Evolutionary conservation across 2,329 filamentous ascomycete species (phyloP), one percentile per base, ranked within the genome.

Genomic region (Triangularia setosa): DNA sequence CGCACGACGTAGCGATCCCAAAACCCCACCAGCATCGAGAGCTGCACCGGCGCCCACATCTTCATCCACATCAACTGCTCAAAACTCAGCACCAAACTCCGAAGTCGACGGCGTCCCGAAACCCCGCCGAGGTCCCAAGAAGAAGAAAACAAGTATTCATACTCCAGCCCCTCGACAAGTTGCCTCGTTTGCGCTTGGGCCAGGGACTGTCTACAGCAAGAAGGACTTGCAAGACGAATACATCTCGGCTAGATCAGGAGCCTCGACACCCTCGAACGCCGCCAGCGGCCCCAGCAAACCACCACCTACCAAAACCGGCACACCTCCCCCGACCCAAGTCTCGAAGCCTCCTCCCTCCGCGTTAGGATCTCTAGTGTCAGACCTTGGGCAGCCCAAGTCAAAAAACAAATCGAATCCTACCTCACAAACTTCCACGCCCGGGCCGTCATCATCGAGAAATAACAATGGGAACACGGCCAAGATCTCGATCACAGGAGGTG

Each of bases 351-450:
- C 87, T 1, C 87, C 87, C 1, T 90, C 90, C 2, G 90, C 90
- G 9, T 83, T 88, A 0, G 94, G 94, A 0, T 88, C 89, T 16
- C 79, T 97, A 44, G 92, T 97, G 62, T 95, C 92, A 0, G 94
- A 98, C 67, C 80, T 84, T 6, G 67, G 67, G 28, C 79, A 74
- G 14, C 68, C 70, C 35, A 73, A 82, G 23, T 82, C 78, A 8
- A 88, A 83, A 48, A 81, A 77, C n/a, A 87, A 85, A 67, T 80
- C 83, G 24, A 85, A 77, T 7, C 79, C 84, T 0, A 74, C 69
- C 12, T 84, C 84, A 2, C 78, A 83, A n/a, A 81, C 79, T 30
- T 82, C 83, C 1, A 86, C 82, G 0, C 81, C 74, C 44, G 83
- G 75, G 64, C 78, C 84, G 1, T 84, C 87, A 1, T 76, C 79